Evolutionary conservation across 192 early-diverging fungal species (phyloP), one percentile per base, ranked within the genome.

Genomic region (Radiomyces spectabilis): DNA sequence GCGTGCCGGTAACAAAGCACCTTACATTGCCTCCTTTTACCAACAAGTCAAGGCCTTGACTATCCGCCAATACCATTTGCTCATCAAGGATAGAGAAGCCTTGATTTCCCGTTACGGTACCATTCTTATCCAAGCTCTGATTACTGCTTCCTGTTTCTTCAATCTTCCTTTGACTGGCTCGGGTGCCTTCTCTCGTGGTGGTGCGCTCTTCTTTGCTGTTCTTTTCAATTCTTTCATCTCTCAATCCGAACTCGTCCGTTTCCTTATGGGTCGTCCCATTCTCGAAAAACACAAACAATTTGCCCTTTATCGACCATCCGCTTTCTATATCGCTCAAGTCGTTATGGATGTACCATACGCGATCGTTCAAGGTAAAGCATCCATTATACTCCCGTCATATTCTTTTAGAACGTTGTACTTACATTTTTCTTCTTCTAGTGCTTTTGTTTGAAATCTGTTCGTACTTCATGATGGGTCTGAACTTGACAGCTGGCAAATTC

Each of bases 211-310:
- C 51, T 80, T 71, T 54, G 71, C 75, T 45, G 60, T 74, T 47
- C 30, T 75, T 31, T 80, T 68, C 61, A 75, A 70, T 50, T 63
- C 75, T 29, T 53, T 77, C 47, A 71, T 83, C 18, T 79, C 85
- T 22, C 76, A 89, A 53, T 72, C 84, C 34, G 82, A 86, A 55
- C 71, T 89, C 27, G 83, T 86, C 46, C 75, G 76, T 48, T 78
- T 84, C 38, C 74, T 93, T 52, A 65, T 74, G 24, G 85, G 86
- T 34, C 86, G 88, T 46, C 71, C 78, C 19, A 79, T 89, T 27
- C 65, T 85, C 22, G 78, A 85, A 65, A 93, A 93, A 64, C 89
- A 92, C 72, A 85, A 85, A 54, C 69, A 73, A 4, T 85, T 82
- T 61, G 83, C 84, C 2, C 64, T 86, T 57, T 84, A 83, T 47